phyloP scores from a whole-genome alignment of 345 rosid species.

The Nephelium lappaceum region DNA sequence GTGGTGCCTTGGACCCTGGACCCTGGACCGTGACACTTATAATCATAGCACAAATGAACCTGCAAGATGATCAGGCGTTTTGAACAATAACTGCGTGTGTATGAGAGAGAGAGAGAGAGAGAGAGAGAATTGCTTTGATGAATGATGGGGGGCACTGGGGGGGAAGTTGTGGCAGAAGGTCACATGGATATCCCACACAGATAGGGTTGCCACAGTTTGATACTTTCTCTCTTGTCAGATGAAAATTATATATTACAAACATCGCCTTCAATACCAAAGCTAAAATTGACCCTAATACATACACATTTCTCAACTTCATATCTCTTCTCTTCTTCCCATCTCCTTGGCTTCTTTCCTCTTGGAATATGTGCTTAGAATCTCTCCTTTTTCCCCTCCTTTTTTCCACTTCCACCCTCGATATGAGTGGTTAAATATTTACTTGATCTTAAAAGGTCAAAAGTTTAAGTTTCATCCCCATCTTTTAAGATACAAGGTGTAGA shows the following conservation, averaged over 20 bases:
- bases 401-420: neutral
- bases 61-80: neutral
- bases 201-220: conserved; percentile 37
- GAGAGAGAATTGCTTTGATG: conserved; percentile 19
- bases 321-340: conserved; percentile 45
- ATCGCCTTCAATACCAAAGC: conserved; percentile 36
- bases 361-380: conserved; percentile 58
- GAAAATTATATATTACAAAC: conserved; percentile 17
- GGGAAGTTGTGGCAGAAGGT: conserved; percentile 53
- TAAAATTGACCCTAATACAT: conserved; percentile 25
- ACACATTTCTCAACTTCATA: conserved; percentile 32
- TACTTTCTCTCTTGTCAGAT: conserved; percentile 41
- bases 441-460: no score
- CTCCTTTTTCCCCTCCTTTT: conserved; percentile 10
- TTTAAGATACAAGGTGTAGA: no score
- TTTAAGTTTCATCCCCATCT: no score
- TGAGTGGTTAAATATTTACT: no score
- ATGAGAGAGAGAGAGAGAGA: conserved; percentile 3
- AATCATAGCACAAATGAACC: neutral
- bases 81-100: neutral
- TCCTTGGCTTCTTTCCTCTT: conserved; percentile 57
- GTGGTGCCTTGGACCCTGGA: neutral
- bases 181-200: conserved; percentile 61
- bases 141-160: conserved; percentile 5
- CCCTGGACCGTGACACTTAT: neutral